These are phyloP conservation scores for Penicillium sp. DNA, from an alignment of 2,329 filamentous ascomycete species.

Conservation along the genomic window DNA sequence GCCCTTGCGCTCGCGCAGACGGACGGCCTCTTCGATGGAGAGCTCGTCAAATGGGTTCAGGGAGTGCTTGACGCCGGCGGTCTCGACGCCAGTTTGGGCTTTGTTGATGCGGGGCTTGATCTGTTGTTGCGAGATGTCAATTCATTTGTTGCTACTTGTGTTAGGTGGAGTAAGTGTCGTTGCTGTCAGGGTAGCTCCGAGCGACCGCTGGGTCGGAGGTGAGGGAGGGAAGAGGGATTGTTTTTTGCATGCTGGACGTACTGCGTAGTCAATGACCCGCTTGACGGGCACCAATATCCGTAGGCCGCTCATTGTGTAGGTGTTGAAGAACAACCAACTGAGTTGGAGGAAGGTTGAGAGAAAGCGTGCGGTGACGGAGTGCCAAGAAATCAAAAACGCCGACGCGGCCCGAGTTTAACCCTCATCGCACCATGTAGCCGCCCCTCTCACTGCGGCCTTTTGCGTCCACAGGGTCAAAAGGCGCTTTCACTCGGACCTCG, in stretches of 20 bases:
- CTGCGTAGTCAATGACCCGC: constrained; percentile 84
- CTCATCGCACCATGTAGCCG: constrained; percentile 21
- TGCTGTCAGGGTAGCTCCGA: constrained; percentile 3
- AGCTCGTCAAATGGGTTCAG: constrained; percentile 99
- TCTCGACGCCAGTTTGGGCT: constrained; percentile 83
- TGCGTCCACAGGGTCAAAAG: constrained; percentile 1
- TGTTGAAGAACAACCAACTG: constrained; percentile 12
- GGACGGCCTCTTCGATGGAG: constrained; percentile 92
- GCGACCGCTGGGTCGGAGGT: constrained; percentile 6
- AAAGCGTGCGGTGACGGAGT: constrained; percentile 30
- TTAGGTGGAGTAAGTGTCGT: background rate
- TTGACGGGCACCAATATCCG: constrained; percentile 80
- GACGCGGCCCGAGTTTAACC: constrained; percentile 36
- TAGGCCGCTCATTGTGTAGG: constrained; percentile 51
- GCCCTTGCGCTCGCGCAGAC: constrained; percentile 85
- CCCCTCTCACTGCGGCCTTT: fast-evolving
- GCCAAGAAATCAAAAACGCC: constrained; percentile 33
- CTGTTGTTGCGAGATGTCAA: constrained; percentile 38
- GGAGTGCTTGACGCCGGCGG: constrained; percentile 89
- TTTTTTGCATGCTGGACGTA: constrained; percentile 45
- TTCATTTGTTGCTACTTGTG: background rate
- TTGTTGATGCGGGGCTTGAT: constrained; percentile 72
- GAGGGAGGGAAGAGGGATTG: constrained; percentile 1
- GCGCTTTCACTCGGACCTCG: constrained; percentile 3
- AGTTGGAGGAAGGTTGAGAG: constrained; percentile 16